Base-by-base conservation (phyloP, 1,284 basidiomycete species). In the Marasmius tenuissimus region DNA sequence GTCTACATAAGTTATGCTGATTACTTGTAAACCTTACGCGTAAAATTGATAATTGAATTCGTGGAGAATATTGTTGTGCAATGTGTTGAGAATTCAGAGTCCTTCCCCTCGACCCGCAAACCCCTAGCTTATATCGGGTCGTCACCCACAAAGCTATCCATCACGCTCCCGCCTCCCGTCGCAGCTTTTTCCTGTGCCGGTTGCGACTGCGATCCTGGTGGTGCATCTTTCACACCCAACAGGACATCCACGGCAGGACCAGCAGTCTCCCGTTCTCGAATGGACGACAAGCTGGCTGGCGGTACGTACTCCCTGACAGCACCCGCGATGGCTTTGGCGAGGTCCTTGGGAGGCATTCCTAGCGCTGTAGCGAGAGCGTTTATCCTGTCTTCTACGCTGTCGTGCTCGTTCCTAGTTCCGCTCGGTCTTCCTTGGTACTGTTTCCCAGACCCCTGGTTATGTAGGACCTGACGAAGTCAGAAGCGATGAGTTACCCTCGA, bases 281-380 rank as follows among this genome's bases (percentile, higher is more conserved):
- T 73, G 2, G 82, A 85, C 11, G 82, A 82, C 54, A 89, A 68
- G 40, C 81, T 84, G 5, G 82, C 85, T 16, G 82, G 81, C 1
- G 87, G 85, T 22, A 88, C 81, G 64, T 85, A 72, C 37, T 84
- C 77, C 59, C 77, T 76, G 39, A 87, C 83, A 0, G 82, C 85
- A 57, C 75, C 76, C 1, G 84, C 85, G 58, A 91, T 85, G 0
- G 86, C 88, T 27, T 76, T 77, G 1, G 88, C 87, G 2, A 91
- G 75, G 52, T 88, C 84, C 39, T 75, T 74, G 12, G 85, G 78
- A 2, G 83, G 80, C 70, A 91, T 82, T 1, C 86, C 89, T 34
- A 91, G 74, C 20, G 82, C 84, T 7, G 74, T 71, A 12, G 89
- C 89, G 14, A 91, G 75, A 18, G 79, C 82, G 58, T 83, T 80